Evolutionary conservation across 495 filamentous ascomycete species (phyloP), one percentile per base, ranked within the genome.

Genomic region (Podospora conica): DNA sequence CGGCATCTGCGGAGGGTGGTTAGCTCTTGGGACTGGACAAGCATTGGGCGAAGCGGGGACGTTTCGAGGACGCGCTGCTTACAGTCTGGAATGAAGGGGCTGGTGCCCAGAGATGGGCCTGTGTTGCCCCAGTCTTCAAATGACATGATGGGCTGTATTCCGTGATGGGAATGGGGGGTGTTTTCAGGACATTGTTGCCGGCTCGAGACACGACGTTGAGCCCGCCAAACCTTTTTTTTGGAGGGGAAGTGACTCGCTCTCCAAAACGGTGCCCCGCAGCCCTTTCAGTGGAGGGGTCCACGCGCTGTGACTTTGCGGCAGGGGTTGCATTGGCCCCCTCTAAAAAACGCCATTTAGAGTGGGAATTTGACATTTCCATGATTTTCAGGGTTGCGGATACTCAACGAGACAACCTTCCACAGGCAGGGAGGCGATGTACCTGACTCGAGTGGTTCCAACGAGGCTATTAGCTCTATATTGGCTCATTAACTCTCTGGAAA

Each of bases 1-100:
- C 70, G 53, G 80, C 69, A 65, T 80, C 85, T 86, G 56, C 10
- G 5, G 53, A 53, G 23, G 28, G 9, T 33, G 24, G 48, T 62
- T 21, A 48, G 24, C 53, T 12, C 9, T 21, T 21, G 11, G 9
- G n/a, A 7, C 5, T 24, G 18, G 58, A 55, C n/a, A 62, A 40
- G 27, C 22, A 8, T 11, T 55, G 28, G 18, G 29, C 8, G 40
- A 53, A 9, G 29, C 15, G 6, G 40, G 15, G 22, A 21, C 12
- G 31, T 21, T 11, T 11, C 22, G 60, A 15, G 20, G n/a, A n/a
- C n/a, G n/a, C n/a, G 1, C 18, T 21, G 12, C 63, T 64, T 53
- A 58, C 63, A 64, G 22, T 58, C 55, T 5, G 63, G 54, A 15
- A 58, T 18, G 10, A 58, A 20, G 21, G 54, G 33, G 10, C 28